These are phyloP conservation scores for Blastobotrys apis DNA, from an alignment of 1,139 yeast genomes.

Conservation along the genomic window DNA sequence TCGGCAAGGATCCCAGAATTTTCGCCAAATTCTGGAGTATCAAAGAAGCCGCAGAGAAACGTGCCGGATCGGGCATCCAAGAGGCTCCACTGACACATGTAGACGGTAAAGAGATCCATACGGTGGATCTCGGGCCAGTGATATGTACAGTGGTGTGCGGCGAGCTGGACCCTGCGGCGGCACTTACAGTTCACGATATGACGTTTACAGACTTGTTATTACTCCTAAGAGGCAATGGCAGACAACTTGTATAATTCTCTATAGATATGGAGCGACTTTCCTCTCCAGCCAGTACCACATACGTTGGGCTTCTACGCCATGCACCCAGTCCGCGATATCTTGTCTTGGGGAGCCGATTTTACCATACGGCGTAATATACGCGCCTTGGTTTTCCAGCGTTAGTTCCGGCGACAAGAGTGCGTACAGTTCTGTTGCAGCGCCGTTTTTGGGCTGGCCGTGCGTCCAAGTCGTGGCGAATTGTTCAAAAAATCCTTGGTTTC, in stretches of 20 bases:
- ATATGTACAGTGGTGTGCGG: no score
- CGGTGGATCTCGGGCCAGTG: no score
- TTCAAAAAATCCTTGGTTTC: slow-evolving; percentile 28
- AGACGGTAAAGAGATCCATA: no score
- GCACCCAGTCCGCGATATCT: slow-evolving; percentile 28
- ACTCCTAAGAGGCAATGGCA: background rate
- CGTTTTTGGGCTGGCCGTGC: slow-evolving; percentile 27
- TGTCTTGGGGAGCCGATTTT: slow-evolving; percentile 14
- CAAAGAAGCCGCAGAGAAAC: background rate
- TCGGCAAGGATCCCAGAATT: background rate
- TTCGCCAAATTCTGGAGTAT: background rate
- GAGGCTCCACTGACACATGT: no score
- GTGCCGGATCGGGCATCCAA: background rate
- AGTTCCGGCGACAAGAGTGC: slow-evolving; percentile 41
- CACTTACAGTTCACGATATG: no score
- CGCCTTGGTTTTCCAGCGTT: slow-evolving; percentile 35
- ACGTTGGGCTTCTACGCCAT: slow-evolving; percentile 33
- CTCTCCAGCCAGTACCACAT: slow-evolving; percentile 34
- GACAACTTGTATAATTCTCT: no score
- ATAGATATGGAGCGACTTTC: slow-evolving; percentile 17
- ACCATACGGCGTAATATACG: slow-evolving; percentile 12
- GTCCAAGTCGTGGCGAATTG: background rate
- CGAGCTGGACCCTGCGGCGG: no score
- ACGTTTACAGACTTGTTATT: background rate
- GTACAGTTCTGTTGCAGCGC: slow-evolving; percentile 43